Base-by-base conservation (phyloP, 768 basidiomycete species). In the Lactifluus piperatus region DNA sequence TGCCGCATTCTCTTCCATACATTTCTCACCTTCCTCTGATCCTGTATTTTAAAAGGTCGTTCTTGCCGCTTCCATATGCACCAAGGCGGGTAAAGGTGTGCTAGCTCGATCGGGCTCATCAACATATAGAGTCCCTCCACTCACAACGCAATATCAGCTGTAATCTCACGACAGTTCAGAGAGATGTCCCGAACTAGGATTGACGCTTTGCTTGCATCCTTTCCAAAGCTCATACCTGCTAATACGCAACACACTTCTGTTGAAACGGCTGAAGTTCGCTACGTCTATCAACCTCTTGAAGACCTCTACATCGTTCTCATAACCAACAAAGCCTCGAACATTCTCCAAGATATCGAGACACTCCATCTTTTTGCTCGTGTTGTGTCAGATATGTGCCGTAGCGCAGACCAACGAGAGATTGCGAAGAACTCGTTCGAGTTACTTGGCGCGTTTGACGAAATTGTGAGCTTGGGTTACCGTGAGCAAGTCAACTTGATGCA, bases 321-420 rank as follows among this genome's bases (percentile, higher is more conserved):
- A 74, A 98, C 95, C 55, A 98, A 97, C 76, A 97, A 97, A 72
- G 91, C 92, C 8, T 93, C 91, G n/a, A 99, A 99, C 69, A 98
- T 98, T 67, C 77, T 99, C 39, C 97, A 97, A 76, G 97, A 98
- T 71, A 95, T 98, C 64, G 90, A 97, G 58, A 99, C 95, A 0
- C 79, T 99, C 0, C 91, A 94, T 65, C 86, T 99, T 37, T 88
- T 97, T 66, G 87, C 94, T 1, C 86, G 95, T 34, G 87, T 97
- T 48, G 93, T 97, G 14, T 93, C 93, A 2, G 93, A 95, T 71
- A 73, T 94, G 72, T 94, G 91, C 71, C 79, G 91, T 65, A 85
- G 79, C 57, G 88, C 86, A 5, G 89, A 91, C 58, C 93, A 95
- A 72, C 80, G 87, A 50, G 93, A 97, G 70, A 94, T 99, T 63